Evolutionary conservation across 768 basidiomycete genomes (phyloP).

Genomic region (Panaeolus cyanescens): DNA sequence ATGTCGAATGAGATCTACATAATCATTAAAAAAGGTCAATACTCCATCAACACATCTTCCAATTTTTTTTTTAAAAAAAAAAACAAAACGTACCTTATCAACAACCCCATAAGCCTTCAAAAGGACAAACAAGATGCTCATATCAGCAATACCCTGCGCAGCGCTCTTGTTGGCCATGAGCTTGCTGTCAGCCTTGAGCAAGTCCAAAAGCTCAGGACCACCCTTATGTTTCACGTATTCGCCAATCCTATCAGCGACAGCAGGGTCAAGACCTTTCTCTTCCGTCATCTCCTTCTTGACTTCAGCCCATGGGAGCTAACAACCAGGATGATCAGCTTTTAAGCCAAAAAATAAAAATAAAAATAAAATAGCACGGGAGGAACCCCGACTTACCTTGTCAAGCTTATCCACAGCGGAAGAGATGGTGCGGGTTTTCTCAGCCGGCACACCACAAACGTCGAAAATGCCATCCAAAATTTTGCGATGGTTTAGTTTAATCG

Average conservation of each 20-base stretch:
- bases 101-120: conserved; percentile 79
- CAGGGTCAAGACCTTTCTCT: conserved; percentile 85
- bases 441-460: conserved; percentile 91
- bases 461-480: conserved; percentile 98
- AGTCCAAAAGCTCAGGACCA: conserved; percentile 73
- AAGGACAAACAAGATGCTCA: conserved; percentile 81
- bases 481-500: conserved; percentile 95
- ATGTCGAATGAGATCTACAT: conserved; percentile 87
- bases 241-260: conserved; percentile 90
- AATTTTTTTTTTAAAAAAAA: neutral
- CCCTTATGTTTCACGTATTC: conserved; percentile 97
- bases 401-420: conserved; percentile 98
- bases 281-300: conserved; percentile 97
- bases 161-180: conserved; percentile 75
- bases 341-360: neutral
- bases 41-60: too few relatives aligned
- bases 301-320: conserved; percentile 82
- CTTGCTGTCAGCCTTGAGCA: conserved; percentile 60
- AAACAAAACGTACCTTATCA: conserved; percentile 56
- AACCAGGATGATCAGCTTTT: neutral
- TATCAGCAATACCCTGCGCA: conserved; percentile 83
- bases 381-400: conserved; percentile 77
- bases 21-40: too few relatives aligned
- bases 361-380: neutral
- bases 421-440: conserved; percentile 87